Evolutionary conservation across 768 basidiomycete species (phyloP).

Genomic region (Neoboletus magnificus): DNA sequence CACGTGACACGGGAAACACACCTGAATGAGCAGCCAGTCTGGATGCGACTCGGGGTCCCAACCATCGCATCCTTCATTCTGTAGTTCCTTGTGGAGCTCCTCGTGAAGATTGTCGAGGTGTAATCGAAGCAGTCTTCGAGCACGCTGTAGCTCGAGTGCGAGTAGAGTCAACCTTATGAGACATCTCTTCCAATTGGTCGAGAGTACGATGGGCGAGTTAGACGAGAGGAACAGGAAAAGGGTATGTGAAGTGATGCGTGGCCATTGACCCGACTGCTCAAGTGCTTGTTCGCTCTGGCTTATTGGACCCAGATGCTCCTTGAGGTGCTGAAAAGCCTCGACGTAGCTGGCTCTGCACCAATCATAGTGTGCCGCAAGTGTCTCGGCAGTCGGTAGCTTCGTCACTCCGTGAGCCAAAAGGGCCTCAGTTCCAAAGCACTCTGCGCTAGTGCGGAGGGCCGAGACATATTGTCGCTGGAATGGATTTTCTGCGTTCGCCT

Average conservation of each 20-base stretch:
- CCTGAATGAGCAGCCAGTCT: constrained; percentile 48
- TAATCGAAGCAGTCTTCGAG: constrained; percentile 34
- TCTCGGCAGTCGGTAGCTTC: not conserved
- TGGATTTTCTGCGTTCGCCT: too few relatives aligned
- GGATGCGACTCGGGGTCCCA: constrained; percentile 21
- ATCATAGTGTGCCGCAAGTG: constrained; percentile 9
- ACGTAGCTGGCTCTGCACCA: constrained; percentile 6
- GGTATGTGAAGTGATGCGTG: constrained; percentile 29
- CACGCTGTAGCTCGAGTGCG: constrained; percentile 35
- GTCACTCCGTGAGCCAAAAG: not conserved
- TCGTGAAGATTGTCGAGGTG: constrained; percentile 20
- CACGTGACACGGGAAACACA: constrained; percentile 6
- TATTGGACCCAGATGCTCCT: constrained; percentile 10
- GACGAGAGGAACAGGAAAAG: constrained; percentile 34
- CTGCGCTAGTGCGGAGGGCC: constrained; percentile 5
- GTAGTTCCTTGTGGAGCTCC: constrained; percentile 30
- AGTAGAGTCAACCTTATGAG: constrained; percentile 30
- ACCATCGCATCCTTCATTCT: constrained; percentile 23
- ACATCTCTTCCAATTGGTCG: constrained; percentile 29
- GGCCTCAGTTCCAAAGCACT: constrained; percentile 7
- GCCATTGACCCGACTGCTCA: constrained; percentile 34
- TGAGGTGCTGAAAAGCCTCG: not conserved
- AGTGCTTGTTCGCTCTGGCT: constrained; percentile 19
- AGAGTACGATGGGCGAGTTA: constrained; percentile 12
- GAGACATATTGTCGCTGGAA: not conserved